Evolutionary conservation across 257 asterid genomes (phyloP), one percentile per base, ranked within the genome.

Genomic region (Fraxinus anomala): DNA sequence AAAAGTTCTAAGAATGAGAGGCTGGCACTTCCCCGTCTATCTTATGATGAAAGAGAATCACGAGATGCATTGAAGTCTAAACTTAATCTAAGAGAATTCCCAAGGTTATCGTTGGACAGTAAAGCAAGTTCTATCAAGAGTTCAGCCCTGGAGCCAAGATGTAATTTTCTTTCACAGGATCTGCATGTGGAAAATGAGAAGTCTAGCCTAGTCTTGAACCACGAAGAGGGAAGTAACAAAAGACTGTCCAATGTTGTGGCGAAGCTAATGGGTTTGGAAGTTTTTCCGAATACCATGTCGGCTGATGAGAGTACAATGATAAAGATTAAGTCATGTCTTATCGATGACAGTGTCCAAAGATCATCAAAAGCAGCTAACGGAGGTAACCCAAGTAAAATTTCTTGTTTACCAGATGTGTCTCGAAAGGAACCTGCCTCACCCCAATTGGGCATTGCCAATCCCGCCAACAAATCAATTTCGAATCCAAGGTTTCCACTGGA

Each of bases 251-350:
- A 88, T 73, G 82, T 96, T 11, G 92, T 96, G 21, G 97, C 95
- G 16, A 96, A 89, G 94, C 90, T 96, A 36, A 96, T 96, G 99
- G 99, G 99, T 9, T 83, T 96, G 90, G 97, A 92, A 56, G 81
- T 79, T 54, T 86, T 92, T 71, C 92, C 97, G 56, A 90, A 87
- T 75, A 23, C 79, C 80, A 70, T 21, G 70, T 74, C 90, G 81
- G 12, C 79, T 33, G 73, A 84, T 10, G 89, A 83, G 77, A 82
- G 67, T 28, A 82, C 80, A 74, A 83, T 79, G 68, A 85, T 79
- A 40, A 82, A 84, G 44, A 71, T 37, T 47, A 85, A 81, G 40
- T 49, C 85, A 23, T 56, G 51, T 69, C 34, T 75, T 19, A 82
- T 72, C 78, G 85, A 84, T 70, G 90, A 78, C 70, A 79, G 51